A percentile compares a stretch with the other conserved stretches of the same genome.
Evolutionary conservation across 2,329 filamentous ascomycete species (phyloP).

Genomic region (Aspergillus sp.): DNA sequence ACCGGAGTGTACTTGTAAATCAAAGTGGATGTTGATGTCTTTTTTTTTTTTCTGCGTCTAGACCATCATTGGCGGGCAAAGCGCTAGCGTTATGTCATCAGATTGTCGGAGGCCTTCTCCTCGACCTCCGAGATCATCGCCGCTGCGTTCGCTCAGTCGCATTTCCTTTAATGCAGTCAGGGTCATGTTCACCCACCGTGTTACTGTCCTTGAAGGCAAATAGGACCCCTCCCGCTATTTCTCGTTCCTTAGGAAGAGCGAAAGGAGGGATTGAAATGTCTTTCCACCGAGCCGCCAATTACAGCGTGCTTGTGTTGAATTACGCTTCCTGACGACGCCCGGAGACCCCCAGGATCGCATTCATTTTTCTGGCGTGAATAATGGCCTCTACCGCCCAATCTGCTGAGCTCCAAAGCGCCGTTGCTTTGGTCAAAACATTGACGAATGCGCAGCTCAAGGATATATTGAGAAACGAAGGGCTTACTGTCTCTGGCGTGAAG

Average conservation of each 20-base stretch:
- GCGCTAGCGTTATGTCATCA: slow-evolving; percentile 25
- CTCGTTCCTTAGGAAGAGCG: background rate
- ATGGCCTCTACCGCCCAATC: slow-evolving; percentile 34
- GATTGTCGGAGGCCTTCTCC: slow-evolving; percentile 10
- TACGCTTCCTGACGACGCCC: slow-evolving; percentile 12
- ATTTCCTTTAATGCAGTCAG: background rate
- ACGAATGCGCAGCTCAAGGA: slow-evolving; percentile 62
- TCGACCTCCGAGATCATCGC: slow-evolving; percentile 12
- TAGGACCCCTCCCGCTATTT: too few species aligned
- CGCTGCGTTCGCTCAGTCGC: slow-evolving; percentile 1
- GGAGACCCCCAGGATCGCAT: background rate
- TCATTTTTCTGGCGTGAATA: slow-evolving; percentile 3
- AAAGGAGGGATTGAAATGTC: slow-evolving; percentile 20
- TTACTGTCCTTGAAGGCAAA: background rate
- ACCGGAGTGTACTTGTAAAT: background rate
- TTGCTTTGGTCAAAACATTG: slow-evolving; percentile 45
- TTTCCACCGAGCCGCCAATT: slow-evolving; percentile 13
- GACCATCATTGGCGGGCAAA: too few species aligned
- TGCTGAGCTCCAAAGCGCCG: slow-evolving; percentile 35
- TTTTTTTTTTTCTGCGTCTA: slow-evolving; percentile 3
- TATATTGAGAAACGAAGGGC: slow-evolving; percentile 65
- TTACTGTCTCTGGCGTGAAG: slow-evolving; percentile 78
- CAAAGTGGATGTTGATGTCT: slow-evolving; percentile 5
- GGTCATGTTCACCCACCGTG: background rate
- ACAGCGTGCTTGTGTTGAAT: slow-evolving; percentile 16